Percentiles rank a stretch among this genome's conserved stretches.
These are phyloP conservation scores for Lactarius evosmus DNA, from an alignment of 768 basidiomycete genomes.

Conservation along the genomic window DNA sequence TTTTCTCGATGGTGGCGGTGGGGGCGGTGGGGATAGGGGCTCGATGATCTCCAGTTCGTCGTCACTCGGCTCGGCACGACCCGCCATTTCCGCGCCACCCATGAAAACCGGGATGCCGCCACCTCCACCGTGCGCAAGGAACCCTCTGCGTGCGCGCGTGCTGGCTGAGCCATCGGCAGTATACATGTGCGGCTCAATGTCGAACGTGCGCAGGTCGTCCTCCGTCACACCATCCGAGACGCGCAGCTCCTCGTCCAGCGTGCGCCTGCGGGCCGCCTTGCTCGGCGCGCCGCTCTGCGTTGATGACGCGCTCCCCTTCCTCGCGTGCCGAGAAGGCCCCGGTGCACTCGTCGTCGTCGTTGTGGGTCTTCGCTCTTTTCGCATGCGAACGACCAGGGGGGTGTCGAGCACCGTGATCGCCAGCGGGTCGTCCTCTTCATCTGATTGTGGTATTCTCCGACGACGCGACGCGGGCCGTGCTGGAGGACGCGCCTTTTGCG, in stretches of 20 bases:
- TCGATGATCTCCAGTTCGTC: conserved; percentile 11
- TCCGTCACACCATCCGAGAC: conserved; percentile 39
- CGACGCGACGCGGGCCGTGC: conserved; percentile 35
- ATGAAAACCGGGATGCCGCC: conserved; percentile 69
- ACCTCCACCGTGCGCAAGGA: conserved; percentile 71
- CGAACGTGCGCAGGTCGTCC: conserved; percentile 35
- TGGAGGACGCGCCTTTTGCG: conserved; percentile 58
- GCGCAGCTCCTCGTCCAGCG: conserved; percentile 66
- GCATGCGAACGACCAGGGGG: conserved; percentile 9
- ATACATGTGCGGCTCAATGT: conserved; percentile 43
- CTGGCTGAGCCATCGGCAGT: conserved; percentile 54
- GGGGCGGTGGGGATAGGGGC: background rate
- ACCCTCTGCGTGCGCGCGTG: conserved; percentile 52
- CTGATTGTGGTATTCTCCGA: background rate
- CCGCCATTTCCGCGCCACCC: conserved; percentile 45
- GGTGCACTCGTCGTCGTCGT: background rate
- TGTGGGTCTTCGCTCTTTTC: conserved; percentile 2
- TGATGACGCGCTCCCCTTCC: conserved; percentile 5
- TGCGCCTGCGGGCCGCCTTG: conserved; percentile 43
- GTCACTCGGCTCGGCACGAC: background rate
- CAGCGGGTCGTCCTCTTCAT: conserved; percentile 24
- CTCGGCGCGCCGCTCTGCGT: conserved; percentile 19
- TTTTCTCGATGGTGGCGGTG: background rate
- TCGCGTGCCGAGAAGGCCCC: background rate
- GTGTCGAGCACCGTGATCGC: conserved; percentile 8